A percentile compares a stretch with the other conserved stretches of the same genome.
Evolutionary conservation across 306 rosid genomes (phyloP).

Genomic region (Cucumis sativus): DNA sequence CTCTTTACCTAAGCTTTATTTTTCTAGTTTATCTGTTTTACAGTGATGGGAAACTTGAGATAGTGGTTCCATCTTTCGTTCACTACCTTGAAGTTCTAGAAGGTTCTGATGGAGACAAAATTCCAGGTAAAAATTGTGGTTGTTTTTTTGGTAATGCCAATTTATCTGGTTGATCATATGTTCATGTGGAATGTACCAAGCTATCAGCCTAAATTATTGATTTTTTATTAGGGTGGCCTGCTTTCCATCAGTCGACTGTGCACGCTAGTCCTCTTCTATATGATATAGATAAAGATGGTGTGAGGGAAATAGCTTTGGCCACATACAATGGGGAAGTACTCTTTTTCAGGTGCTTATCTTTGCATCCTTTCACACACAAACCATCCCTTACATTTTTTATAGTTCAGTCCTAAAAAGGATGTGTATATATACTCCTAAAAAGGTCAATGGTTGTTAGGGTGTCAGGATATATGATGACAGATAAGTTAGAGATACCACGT

Average conservation of each 20-base stretch:
- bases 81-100: slow-evolving; percentile 96
- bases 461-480: slow-evolving; percentile 93
- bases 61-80: slow-evolving; percentile 90
- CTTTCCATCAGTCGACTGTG: slow-evolving; percentile 97
- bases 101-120: slow-evolving; percentile 96
- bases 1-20: slow-evolving; percentile 5
- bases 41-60: slow-evolving; percentile 97
- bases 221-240: slow-evolving; percentile 87
- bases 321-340: slow-evolving; percentile 95
- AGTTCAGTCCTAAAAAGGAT: background rate
- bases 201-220: background rate
- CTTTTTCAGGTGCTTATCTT: slow-evolving; percentile 72
- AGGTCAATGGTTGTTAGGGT: slow-evolving; percentile 37
- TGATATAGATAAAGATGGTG: slow-evolving; percentile 98
- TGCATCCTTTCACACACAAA: background rate
- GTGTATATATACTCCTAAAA: background rate
- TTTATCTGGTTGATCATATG: background rate
- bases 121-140: slow-evolving; percentile 48
- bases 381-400: background rate
- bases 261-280: slow-evolving; percentile 87
- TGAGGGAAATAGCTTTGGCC: slow-evolving; percentile 90
- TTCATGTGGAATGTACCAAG: background rate
- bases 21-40: slow-evolving; percentile 11
- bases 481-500: slow-evolving; percentile 78
- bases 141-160: background rate